Evolutionary conservation across 495 filamentous ascomycete species (phyloP).

Genomic region (Immersiella caudata): DNA sequence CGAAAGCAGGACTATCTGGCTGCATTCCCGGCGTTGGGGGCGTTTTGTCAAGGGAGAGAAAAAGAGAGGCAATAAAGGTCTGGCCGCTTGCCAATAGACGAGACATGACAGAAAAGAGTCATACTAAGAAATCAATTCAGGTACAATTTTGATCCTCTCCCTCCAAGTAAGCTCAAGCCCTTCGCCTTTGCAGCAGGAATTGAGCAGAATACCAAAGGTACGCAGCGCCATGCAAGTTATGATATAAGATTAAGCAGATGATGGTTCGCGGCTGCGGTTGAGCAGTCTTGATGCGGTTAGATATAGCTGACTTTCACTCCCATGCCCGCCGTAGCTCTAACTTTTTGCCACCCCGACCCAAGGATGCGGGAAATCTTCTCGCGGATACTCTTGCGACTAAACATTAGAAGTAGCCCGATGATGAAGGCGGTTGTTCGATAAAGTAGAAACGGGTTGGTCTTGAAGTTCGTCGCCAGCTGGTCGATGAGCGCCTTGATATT

Average conservation of each 20-base stretch:
- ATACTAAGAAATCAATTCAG: constrained; percentile 10
- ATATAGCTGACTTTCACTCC: constrained; percentile 98
- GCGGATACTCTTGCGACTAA: constrained; percentile 73
- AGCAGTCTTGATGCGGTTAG: constrained; percentile 39
- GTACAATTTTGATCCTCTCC: not conserved
- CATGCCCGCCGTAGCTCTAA: constrained; percentile 87
- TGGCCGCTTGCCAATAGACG: not conserved
- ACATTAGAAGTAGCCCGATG: constrained; percentile 74
- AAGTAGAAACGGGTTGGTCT: constrained; percentile 72
- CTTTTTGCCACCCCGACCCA: constrained; percentile 76
- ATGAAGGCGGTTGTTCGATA: constrained; percentile 79
- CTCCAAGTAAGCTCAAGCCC: not conserved
- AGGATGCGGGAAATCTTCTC: constrained; percentile 71
- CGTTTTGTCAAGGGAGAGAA: not conserved
- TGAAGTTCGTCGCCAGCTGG: constrained; percentile 63
- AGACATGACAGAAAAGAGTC: not conserved
- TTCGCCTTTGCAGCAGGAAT: not conserved
- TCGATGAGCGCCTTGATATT: constrained; percentile 65
- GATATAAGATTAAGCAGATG: constrained; percentile 1
- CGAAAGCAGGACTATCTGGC: not conserved
- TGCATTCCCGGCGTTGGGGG: constrained; percentile 7
- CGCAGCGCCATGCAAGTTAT: constrained; percentile 14
- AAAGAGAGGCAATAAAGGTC: constrained; percentile 1
- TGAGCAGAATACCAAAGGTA: not conserved
- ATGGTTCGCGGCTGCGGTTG: not conserved